Percentiles rank a stretch among this genome's conserved stretches.
These are phyloP conservation scores for Pseudogymnoascus sp. DNA, from an alignment of 2,329 filamentous ascomycete species.

Conservation along the genomic window DNA sequence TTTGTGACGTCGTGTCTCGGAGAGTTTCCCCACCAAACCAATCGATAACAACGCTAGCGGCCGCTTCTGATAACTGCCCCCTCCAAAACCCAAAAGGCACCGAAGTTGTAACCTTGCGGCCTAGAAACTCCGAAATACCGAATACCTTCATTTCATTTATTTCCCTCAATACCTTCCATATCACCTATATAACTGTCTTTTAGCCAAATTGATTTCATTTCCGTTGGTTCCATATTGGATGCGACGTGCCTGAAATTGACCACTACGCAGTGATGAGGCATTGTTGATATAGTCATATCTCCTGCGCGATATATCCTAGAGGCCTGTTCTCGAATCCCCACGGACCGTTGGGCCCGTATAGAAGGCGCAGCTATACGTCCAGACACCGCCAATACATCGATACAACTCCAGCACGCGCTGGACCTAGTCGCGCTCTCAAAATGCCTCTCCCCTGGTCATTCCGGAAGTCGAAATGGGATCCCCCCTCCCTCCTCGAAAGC, in stretches of 20 bases:
- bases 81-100: background rate
- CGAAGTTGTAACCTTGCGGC: background rate
- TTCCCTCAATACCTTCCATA: background rate
- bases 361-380: background rate
- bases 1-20: background rate
- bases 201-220: background rate
- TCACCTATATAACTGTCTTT: background rate
- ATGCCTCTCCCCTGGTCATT: constrained; percentile 23
- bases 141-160: background rate
- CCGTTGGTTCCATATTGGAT: background rate
- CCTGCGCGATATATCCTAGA: background rate
- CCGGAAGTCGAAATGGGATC: constrained; percentile 22
- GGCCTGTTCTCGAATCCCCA: background rate
- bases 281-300: background rate
- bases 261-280: background rate
- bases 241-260: background rate
- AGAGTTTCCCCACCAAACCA: background rate
- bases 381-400: background rate
- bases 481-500: constrained; percentile 46
- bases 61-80: background rate
- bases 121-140: background rate
- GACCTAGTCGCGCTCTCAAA: constrained; percentile 1
- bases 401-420: background rate
- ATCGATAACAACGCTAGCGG: background rate
- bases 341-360: background rate